Percentiles rank a stretch among this genome's conserved stretches.
Conservation (phyloP, 2,329 filamentous ascomycete species). For the Incumbomyces lentus region DNA sequence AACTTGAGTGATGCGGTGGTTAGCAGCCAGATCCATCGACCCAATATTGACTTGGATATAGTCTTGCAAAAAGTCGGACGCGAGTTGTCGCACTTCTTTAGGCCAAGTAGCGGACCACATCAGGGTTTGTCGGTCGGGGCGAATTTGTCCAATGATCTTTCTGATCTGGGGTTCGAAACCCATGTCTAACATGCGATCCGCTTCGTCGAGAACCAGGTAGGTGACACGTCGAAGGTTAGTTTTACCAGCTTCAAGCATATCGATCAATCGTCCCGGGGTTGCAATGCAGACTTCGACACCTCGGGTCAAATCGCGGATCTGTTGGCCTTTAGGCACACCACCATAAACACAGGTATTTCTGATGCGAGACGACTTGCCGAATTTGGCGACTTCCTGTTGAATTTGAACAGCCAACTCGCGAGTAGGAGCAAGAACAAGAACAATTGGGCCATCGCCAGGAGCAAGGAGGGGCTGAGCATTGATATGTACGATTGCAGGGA, state of each 20-base stretch:
- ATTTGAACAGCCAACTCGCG: conserved; percentile 98
- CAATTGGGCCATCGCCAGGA: conserved; percentile 90
- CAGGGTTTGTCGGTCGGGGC: conserved; percentile 94
- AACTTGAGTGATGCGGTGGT: conserved; percentile 95
- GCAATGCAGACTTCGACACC: conserved; percentile 98
- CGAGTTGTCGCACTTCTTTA: conserved; percentile 91
- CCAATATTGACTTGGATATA: conserved; percentile 99
- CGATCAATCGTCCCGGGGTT: conserved; percentile 92
- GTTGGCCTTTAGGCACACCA: conserved; percentile 93
- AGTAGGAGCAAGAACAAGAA: conserved; percentile 88
- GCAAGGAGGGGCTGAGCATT: conserved; percentile 95
- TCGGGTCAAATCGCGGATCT: conserved; percentile 87
- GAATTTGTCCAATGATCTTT: conserved; percentile 96
- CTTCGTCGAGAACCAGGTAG: conserved; percentile 96
- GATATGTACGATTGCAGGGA: conserved; percentile 97
- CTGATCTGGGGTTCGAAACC: conserved; percentile 99
- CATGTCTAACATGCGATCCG: conserved; percentile 99
- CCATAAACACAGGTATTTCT: conserved; percentile 98
- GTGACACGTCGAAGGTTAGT: conserved; percentile 97
- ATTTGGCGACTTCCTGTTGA: conserved; percentile 96
- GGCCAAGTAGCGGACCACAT: conserved; percentile 99
- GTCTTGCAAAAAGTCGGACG: conserved; percentile 80
- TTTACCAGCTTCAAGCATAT: conserved; percentile 96
- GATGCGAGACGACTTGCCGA: conserved; percentile 94
- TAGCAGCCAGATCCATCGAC: conserved; percentile 89